A percentile compares a stretch with the other conserved stretches of the same genome.
Evolutionary conservation across 768 basidiomycete genomes (phyloP).

Genomic region (Pisolithus albus): DNA sequence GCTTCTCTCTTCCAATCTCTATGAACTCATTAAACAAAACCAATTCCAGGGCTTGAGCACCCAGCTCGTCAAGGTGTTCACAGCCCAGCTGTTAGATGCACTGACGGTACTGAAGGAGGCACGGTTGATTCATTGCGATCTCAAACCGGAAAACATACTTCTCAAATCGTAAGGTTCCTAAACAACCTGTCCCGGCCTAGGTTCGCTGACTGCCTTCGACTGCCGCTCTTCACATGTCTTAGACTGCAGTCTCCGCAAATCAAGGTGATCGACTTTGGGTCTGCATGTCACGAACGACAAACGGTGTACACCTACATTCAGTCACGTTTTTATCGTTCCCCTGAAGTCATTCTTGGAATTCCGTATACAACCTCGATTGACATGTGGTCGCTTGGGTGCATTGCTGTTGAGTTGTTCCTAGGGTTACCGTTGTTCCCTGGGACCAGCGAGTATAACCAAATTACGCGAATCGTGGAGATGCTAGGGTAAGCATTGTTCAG

Average conservation of each 20-base stretch:
- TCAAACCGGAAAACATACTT: slow-evolving; percentile 98
- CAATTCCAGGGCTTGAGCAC: slow-evolving; percentile 97
- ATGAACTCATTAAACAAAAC: slow-evolving; percentile 99
- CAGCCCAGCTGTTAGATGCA: slow-evolving; percentile 89
- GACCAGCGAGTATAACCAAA: slow-evolving; percentile 98
- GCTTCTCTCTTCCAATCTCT: slow-evolving; percentile 91
- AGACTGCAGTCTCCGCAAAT: slow-evolving; percentile 96
- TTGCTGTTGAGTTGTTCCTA: slow-evolving; percentile 95
- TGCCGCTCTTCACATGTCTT: not conserved
- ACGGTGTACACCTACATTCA: slow-evolving; percentile 99
- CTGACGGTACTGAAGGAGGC: slow-evolving; percentile 92
- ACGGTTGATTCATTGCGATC: slow-evolving; percentile 93
- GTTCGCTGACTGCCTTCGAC: not conserved
- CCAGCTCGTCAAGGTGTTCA: slow-evolving; percentile 97
- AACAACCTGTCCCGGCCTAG: not conserved
- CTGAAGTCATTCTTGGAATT: slow-evolving; percentile 92
- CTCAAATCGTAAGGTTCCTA: slow-evolving; percentile 70
- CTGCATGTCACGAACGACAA: slow-evolving; percentile 96
- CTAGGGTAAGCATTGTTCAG: slow-evolving; percentile 64
- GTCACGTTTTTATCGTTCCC: slow-evolving; percentile 96
- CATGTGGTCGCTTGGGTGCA: slow-evolving; percentile 99
- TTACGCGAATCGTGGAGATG: slow-evolving; percentile 96
- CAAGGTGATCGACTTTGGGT: slow-evolving; percentile 99
- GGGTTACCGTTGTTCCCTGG: slow-evolving; percentile 96
- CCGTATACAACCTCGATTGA: slow-evolving; percentile 94